Percentiles rank a stretch among this genome's conserved stretches.
Conservation (phyloP, 2,329 filamentous ascomycete species). For the Westerdykella sp. region DNA sequence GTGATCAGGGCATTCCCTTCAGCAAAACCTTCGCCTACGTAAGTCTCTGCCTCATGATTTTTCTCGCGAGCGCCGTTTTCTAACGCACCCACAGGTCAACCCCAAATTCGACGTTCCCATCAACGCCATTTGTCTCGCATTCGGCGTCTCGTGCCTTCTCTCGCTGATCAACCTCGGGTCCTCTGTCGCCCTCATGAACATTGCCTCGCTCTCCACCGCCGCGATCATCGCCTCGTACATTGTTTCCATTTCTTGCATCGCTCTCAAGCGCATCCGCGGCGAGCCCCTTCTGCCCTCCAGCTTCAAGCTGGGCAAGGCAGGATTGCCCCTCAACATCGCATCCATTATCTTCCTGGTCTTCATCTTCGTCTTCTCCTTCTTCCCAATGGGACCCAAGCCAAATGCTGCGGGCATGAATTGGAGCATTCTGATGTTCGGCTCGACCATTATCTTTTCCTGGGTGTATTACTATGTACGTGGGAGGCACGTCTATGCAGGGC, state of each 20-base stretch:
- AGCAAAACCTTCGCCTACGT: conserved; percentile 11
- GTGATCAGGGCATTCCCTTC: conserved; percentile 21
- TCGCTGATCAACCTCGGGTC: conserved; percentile 28
- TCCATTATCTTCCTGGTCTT: conserved; percentile 37
- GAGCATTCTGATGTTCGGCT: conserved; percentile 39
- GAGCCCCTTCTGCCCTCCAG: conserved; percentile 40
- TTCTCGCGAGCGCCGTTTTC: neutral
- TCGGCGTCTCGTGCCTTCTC: conserved; percentile 15
- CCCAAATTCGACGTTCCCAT: conserved; percentile 18
- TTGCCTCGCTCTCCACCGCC: conserved; percentile 10
- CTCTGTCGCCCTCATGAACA: conserved; percentile 15
- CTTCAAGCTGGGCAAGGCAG: conserved; percentile 43
- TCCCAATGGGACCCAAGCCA: conserved; percentile 25
- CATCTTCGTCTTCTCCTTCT: conserved; percentile 41
- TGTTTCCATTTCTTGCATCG: conserved; percentile 43
- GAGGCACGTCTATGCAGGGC: conserved; percentile 33
- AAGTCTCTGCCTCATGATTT: neutral
- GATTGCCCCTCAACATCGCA: conserved; percentile 39
- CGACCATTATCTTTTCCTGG: conserved; percentile 37
- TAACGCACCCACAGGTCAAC: conserved; percentile 9
- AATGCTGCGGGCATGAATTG: conserved; percentile 41
- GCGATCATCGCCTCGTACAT: conserved; percentile 18
- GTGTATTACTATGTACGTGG: conserved; percentile 39
- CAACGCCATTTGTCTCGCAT: conserved; percentile 16
- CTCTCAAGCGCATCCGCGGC: conserved; percentile 39